A percentile compares a stretch with the other conserved stretches of the same genome.
phyloP scores from a whole-genome alignment of 805 yeast species.

The Wickerhamomyces alni region DNA sequence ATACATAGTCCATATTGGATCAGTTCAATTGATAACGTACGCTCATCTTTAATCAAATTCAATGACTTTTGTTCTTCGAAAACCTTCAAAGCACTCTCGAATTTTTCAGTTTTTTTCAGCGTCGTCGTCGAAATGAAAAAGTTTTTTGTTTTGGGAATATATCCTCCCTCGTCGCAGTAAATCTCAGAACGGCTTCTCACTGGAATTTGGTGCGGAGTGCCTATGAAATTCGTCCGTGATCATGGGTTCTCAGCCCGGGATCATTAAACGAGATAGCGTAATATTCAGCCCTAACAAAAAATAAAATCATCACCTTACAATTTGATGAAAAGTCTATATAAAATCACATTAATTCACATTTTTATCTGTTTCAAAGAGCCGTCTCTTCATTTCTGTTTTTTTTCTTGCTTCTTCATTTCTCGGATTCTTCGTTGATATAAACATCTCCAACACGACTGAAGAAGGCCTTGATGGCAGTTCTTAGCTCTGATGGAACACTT shows the following conservation, averaged over 20 bases:
- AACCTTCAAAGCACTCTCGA: not conserved
- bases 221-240: no score
- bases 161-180: slow-evolving; percentile 6
- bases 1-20: not conserved
- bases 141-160: slow-evolving; percentile 1
- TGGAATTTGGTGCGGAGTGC: no score
- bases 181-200: slow-evolving; percentile 11
- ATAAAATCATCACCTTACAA: not conserved
- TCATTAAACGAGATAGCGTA: not conserved
- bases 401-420: not conserved
- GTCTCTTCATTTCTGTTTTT: not conserved
- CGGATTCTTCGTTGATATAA: slow-evolving; percentile 25
- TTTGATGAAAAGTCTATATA: no score
- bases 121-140: slow-evolving; percentile 19
- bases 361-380: not conserved
- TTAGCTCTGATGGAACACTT: slow-evolving; percentile 53
- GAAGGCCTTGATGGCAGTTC: slow-evolving; percentile 55
- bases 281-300: not conserved
- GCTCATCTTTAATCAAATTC: slow-evolving; percentile 12
- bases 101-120: slow-evolving; percentile 8
- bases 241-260: no score
- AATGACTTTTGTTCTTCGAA: not conserved
- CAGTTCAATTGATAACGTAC: slow-evolving; percentile 10
- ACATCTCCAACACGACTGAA: slow-evolving; percentile 51
- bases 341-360: not conserved